These are phyloP conservation scores for Begonia fuchsioides DNA, from an alignment of 306 rosid species.

Conservation along the genomic window DNA sequence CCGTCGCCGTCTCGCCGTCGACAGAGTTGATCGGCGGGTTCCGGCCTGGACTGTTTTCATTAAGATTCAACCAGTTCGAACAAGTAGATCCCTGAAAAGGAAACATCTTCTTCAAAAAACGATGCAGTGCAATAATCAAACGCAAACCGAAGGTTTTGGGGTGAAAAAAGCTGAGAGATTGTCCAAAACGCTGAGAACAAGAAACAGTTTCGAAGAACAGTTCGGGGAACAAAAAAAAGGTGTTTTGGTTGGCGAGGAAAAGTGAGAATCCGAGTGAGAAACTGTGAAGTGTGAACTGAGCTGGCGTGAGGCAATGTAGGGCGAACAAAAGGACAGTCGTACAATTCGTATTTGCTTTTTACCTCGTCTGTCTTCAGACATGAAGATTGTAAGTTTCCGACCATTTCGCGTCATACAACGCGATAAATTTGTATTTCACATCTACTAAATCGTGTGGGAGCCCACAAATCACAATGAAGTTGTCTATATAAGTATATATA, in stretches of 20 bases:
- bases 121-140: no score
- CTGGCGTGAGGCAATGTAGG: no score
- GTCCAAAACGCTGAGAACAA: background rate
- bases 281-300: background rate
- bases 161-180: background rate
- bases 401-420: no score
- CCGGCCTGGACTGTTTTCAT: background rate
- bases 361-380: no score
- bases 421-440: no score
- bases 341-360: background rate
- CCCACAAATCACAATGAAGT: no score
- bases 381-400: no score
- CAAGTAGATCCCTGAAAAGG: constrained; percentile 28
- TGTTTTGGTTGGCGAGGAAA: background rate
- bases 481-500: no score
- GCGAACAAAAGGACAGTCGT: background rate
- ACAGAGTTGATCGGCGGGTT: constrained; percentile 12
- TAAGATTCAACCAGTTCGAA: constrained; percentile 12
- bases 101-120: constrained; percentile 17
- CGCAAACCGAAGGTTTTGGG: no score
- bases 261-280: background rate
- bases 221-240: background rate
- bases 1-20: constrained; percentile 19
- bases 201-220: background rate
- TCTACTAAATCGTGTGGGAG: no score